These are phyloP conservation scores for Penicillium sp. DNA, from an alignment of 2,329 filamentous ascomycete genomes.

Conservation along the genomic window DNA sequence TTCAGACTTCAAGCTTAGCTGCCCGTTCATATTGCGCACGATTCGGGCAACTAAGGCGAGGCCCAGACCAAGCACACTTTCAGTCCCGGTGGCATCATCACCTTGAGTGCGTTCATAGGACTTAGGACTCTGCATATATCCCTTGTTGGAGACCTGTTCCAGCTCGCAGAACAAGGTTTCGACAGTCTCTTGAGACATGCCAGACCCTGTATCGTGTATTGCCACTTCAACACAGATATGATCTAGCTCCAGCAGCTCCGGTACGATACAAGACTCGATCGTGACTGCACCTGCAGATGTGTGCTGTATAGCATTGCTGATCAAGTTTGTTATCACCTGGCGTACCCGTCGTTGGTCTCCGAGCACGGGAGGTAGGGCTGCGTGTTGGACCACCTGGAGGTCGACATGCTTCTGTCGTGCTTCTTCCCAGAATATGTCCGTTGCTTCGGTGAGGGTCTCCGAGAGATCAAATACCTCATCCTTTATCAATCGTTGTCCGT, in stretches of 20 bases:
- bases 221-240: slow-evolving; percentile 62
- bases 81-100: slow-evolving; percentile 24
- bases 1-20: slow-evolving; percentile 73
- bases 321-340: slow-evolving; percentile 71
- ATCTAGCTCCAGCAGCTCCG: slow-evolving; percentile 40
- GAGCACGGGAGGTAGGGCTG: slow-evolving; percentile 62
- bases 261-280: slow-evolving; percentile 56
- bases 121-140: slow-evolving; percentile 33
- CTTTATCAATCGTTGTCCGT: slow-evolving; percentile 67
- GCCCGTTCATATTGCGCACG: slow-evolving; percentile 77
- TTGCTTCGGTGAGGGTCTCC: slow-evolving; percentile 63
- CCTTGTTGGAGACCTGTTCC: slow-evolving; percentile 56
- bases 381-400: slow-evolving; percentile 60
- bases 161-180: slow-evolving; percentile 54
- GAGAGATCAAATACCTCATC: slow-evolving; percentile 68
- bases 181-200: slow-evolving; percentile 50
- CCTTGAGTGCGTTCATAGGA: slow-evolving; percentile 21
- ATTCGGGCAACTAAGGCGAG: slow-evolving; percentile 74
- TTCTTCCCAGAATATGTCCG: slow-evolving; percentile 65
- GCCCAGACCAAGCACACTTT: slow-evolving; percentile 61
- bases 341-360: slow-evolving; percentile 72
- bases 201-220: slow-evolving; percentile 65
- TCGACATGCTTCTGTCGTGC: slow-evolving; percentile 64
- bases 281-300: slow-evolving; percentile 60
- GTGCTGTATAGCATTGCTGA: slow-evolving; percentile 78